phyloP scores from a whole-genome alignment of 139 green algal species.

The Raphidocelis subcapitata region DNA sequence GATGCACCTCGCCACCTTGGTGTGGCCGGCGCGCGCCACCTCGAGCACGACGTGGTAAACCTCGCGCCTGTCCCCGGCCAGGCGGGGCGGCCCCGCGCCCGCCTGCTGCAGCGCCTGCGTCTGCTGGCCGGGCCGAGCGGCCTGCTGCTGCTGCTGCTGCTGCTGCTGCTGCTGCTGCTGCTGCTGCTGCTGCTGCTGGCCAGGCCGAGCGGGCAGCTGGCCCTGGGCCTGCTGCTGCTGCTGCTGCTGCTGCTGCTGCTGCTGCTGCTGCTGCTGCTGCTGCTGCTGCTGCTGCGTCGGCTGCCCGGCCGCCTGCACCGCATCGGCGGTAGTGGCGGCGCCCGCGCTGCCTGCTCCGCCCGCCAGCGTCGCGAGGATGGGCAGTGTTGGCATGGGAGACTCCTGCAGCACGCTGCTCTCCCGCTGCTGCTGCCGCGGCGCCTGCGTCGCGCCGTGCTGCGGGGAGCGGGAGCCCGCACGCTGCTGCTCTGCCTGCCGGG shows the following conservation, averaged over 20 bases:
- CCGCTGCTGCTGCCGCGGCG: no score
- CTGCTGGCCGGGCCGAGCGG: background rate
- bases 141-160: constrained; percentile 7
- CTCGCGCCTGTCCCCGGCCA: constrained; percentile 27
- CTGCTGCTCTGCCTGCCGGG: no score
- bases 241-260: background rate
- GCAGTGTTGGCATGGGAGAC: no score
- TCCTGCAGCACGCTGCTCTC: no score
- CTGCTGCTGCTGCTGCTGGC: background rate
- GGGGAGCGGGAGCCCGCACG: no score
- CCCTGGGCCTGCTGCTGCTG: constrained; percentile 7
- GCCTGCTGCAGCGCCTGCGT: background rate
- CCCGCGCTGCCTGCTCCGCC: no score
- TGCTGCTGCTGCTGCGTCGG: background rate
- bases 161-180: background rate
- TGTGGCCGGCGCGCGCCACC: background rate
- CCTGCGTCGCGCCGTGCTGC: no score
- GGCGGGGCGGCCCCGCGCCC: background rate
- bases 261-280: constrained; percentile 3
- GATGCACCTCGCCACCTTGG: constrained; percentile 46
- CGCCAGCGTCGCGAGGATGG: no score
- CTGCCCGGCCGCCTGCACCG: no score
- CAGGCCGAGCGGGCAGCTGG: background rate
- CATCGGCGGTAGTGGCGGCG: no score
- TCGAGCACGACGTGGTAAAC: constrained; percentile 50